phyloP scores from a whole-genome alignment of 257 asterid species.

The Verbena officinalis region DNA sequence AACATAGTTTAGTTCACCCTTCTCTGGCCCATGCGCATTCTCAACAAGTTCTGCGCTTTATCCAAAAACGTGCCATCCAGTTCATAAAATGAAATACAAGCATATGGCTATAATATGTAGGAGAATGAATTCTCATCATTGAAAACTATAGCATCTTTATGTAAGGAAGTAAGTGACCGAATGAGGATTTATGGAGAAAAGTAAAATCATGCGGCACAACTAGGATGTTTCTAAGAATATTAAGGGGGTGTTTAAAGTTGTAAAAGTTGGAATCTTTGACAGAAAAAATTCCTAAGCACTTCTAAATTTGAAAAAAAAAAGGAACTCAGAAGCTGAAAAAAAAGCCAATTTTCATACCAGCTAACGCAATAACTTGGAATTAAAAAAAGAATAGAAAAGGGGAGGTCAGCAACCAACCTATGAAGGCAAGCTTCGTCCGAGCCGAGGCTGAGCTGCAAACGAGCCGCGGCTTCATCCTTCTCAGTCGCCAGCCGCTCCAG shows the following conservation, averaged over 20 bases:
- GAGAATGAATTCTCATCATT: not conserved
- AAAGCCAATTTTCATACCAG: too few relatives aligned
- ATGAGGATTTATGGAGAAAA: not conserved
- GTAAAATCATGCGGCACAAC: constrained; percentile 14
- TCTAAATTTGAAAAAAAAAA: too few relatives aligned
- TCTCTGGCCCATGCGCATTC: constrained; percentile 44
- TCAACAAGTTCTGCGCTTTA: constrained; percentile 43
- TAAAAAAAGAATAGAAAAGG: not conserved
- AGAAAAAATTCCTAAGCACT: too few relatives aligned
- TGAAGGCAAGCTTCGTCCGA: constrained; percentile 81
- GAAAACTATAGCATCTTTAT: not conserved
- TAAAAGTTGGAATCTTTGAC: not conserved
- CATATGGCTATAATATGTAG: constrained; percentile 13
- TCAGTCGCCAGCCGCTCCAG: constrained; percentile 58
- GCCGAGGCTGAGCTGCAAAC: constrained; percentile 56
- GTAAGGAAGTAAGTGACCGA: too few relatives aligned
- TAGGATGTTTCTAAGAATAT: too few relatives aligned
- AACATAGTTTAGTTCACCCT: constrained; percentile 34
- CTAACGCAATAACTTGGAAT: not conserved
- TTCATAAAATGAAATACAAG: constrained; percentile 38
- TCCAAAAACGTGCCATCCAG: constrained; percentile 51
- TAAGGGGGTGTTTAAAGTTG: not conserved
- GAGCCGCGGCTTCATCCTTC: constrained; percentile 59
- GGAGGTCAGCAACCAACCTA: constrained; percentile 49
- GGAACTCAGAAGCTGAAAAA: too few relatives aligned